Base-by-base conservation (phyloP, 1,284 basidiomycete genomes). In the Microbotryum intermedium region DNA sequence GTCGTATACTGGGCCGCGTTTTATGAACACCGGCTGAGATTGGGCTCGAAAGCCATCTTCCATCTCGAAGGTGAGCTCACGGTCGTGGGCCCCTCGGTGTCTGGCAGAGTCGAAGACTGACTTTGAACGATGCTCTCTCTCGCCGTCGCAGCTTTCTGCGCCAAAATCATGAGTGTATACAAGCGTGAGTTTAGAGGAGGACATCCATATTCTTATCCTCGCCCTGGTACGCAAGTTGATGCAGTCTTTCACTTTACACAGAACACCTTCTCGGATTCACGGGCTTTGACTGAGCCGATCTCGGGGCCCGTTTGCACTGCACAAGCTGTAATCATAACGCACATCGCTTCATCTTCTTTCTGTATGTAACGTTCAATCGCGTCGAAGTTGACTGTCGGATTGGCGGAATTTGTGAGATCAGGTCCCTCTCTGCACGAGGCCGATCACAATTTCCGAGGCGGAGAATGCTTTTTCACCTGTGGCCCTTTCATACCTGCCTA, bases 1-100 rank as follows among this genome's bases (percentile, higher is more conserved):
- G 84, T 95, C 67, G 87, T 94, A 79, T 90, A 94, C 72, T 95
- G 91, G 90, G 91, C 94, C 4, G 91, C 95, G 13, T 84, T 95
- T 71, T 98, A 97, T 74, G 91, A 97, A 77, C 81, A 87, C 48
- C 84, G 92, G 26, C 88, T 95, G 87, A 82, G 90, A 42, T 79
- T 84, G 63, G 92, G 92, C 4, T 88, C 80, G 73, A 97, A 97
- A 76, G 93, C 94, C 76, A 95, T 97, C 61, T 95, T 87, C 76
- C 92, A 97, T 72, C 80, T 97, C 48, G 92, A 97, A 57, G 70
- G 70, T 68, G n/a, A 11, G 66, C 60, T 5, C 4, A 16, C 43
- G 25, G n/a, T n/a, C n/a, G n/a, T n/a, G n/a, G 5, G 10, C 3
- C 3, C 26, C 16, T 6, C 16, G 4, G 45, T 26, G 3, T 25